Percentiles rank a stretch among this genome's conserved stretches.
phyloP scores from a whole-genome alignment of 1,139 yeast genomes.

The Geotrichum citri-aurantii region DNA sequence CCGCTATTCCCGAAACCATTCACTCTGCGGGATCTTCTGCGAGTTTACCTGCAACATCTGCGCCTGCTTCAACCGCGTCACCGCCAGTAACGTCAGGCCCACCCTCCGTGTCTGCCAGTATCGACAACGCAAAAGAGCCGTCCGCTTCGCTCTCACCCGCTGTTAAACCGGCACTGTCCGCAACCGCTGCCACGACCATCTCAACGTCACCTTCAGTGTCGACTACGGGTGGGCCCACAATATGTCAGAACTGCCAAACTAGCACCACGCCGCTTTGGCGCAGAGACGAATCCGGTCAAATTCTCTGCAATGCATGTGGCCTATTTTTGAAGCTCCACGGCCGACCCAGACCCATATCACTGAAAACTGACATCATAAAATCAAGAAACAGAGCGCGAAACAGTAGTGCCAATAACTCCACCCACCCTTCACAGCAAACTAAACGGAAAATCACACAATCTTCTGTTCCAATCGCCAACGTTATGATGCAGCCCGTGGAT shows the following conservation, averaged over 20 bases:
- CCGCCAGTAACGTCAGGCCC: neutral
- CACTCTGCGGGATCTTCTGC: neutral
- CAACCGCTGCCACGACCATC: neutral
- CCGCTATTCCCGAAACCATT: neutral
- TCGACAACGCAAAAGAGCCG: neutral
- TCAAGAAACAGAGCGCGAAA: slow-evolving; percentile 62
- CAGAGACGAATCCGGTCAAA: slow-evolving; percentile 88
- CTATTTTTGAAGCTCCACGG: slow-evolving; percentile 84
- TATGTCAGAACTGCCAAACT: slow-evolving; percentile 85
- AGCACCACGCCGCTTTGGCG: slow-evolving; percentile 93
- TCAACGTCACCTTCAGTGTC: slow-evolving; percentile 3
- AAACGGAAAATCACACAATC: slow-evolving; percentile 18
- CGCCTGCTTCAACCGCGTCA: neutral
- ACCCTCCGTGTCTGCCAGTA: neutral
- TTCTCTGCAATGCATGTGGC: slow-evolving; percentile 91
- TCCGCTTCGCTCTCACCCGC: neutral
- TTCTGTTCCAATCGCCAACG: slow-evolving; percentile 23
- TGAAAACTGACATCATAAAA: slow-evolving; percentile 87
- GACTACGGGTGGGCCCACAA: slow-evolving; percentile 39
- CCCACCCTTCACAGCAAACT: slow-evolving; percentile 1
- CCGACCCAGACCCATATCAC: slow-evolving; percentile 80
- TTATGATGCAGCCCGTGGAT: neutral
- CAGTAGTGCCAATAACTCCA: slow-evolving; percentile 1
- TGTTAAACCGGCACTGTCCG: neutral
- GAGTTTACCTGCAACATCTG: neutral